A percentile compares a stretch with the other conserved stretches of the same genome.
phyloP scores from a whole-genome alignment of 495 filamentous ascomycete species.

The Pyronema domesticum region DNA sequence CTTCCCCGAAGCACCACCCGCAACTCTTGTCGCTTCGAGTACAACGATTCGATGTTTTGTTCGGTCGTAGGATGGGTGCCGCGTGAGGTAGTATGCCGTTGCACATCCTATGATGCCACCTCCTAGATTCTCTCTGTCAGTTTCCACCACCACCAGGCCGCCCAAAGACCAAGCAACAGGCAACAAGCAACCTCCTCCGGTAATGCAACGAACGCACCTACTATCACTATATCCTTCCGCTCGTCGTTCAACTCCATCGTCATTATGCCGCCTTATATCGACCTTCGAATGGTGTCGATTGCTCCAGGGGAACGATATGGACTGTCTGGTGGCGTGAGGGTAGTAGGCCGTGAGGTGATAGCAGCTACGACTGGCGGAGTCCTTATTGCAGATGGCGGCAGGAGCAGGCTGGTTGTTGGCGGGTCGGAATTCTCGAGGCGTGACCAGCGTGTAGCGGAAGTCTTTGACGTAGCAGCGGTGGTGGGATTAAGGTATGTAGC shows the following conservation, averaged over 20 bases:
- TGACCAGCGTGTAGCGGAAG: too few species aligned
- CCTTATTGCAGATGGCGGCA: too few species aligned
- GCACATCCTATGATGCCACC: slow-evolving; percentile 92
- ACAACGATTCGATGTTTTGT: slow-evolving; percentile 62
- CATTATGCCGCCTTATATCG: slow-evolving; percentile 6
- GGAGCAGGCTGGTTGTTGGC: too few species aligned
- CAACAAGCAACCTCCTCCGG: background rate
- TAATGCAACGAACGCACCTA: slow-evolving; percentile 14
- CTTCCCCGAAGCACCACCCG: slow-evolving; percentile 85
- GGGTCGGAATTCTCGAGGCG: too few species aligned
- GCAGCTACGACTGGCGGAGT: too few species aligned
- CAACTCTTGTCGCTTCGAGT: slow-evolving; percentile 74
- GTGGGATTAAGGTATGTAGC: too few species aligned
- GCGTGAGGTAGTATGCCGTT: slow-evolving; percentile 81
- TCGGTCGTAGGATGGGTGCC: slow-evolving; percentile 69
- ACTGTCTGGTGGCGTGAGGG: too few species aligned
- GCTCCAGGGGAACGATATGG: too few species aligned
- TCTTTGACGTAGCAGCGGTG: too few species aligned
- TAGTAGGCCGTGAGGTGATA: too few species aligned
- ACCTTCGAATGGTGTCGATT: too few species aligned
- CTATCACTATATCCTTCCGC: slow-evolving; percentile 22
- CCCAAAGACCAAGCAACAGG: background rate
- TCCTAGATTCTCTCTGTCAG: slow-evolving; percentile 32
- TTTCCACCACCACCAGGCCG: background rate
- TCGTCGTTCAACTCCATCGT: slow-evolving; percentile 11